Conservation (phyloP, 495 filamentous ascomycete species). For the Daldinia caldariorum region DNA sequence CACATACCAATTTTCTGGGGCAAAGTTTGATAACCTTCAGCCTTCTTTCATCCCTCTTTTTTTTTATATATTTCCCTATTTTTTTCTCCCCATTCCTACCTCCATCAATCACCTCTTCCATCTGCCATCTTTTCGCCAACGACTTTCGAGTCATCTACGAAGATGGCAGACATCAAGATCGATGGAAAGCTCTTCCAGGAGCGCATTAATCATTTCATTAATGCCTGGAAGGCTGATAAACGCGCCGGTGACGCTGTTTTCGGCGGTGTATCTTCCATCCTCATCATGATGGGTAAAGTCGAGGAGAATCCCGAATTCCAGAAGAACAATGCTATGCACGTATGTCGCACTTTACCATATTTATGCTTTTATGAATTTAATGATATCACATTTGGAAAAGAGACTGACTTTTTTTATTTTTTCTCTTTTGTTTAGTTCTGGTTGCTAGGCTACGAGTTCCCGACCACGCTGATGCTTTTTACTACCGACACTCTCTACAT, state of each 20-base stretch:
- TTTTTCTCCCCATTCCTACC: conserved; percentile 16
- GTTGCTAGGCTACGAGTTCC: conserved; percentile 98
- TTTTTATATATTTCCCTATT: conserved; percentile 33
- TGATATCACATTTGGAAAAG: not conserved
- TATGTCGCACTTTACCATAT: conserved; percentile 58
- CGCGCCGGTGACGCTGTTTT: conserved; percentile 83
- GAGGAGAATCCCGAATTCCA: conserved; percentile 83
- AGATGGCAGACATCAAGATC: conserved; percentile 79
- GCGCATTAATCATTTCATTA: conserved; percentile 83
- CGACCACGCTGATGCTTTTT: conserved; percentile 90
- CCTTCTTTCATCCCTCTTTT: conserved; percentile 38
- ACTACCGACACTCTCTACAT: conserved; percentile 88
- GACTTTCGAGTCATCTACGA: conserved; percentile 47
- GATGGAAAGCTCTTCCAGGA: conserved; percentile 91
- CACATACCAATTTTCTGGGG: conserved; percentile 30
- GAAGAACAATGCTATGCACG: conserved; percentile 96
- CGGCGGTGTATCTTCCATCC: conserved; percentile 81
- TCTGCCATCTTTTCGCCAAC: conserved; percentile 35
- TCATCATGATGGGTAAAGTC: conserved; percentile 92
- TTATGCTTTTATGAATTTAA: conserved; percentile 12
- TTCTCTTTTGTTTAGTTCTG: conserved; percentile 80
- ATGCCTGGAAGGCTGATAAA: conserved; percentile 95
- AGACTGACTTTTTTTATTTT: conserved; percentile 19
- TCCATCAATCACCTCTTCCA: conserved; percentile 26
- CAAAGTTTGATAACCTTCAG: conserved; percentile 20